phyloP scores from a whole-genome alignment of 768 basidiomycete species.

The Lentinula aciculospora region DNA sequence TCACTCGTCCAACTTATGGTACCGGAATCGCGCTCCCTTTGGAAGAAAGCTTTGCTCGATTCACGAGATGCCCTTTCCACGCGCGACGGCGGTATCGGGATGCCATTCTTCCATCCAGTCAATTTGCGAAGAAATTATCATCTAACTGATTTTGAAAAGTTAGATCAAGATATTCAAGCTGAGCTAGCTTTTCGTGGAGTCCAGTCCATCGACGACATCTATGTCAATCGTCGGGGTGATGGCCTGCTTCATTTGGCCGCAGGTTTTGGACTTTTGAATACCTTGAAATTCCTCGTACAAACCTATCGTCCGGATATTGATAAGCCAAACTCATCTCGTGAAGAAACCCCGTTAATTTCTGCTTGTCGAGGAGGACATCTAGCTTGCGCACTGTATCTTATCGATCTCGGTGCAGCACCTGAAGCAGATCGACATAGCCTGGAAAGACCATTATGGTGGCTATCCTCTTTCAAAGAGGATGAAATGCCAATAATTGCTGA shows the following conservation, averaged over 20 bases:
- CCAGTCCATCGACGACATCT: slow-evolving; percentile 9
- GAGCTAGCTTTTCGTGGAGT: slow-evolving; percentile 7
- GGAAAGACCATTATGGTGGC: slow-evolving; percentile 8
- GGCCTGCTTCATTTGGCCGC: slow-evolving; percentile 10
- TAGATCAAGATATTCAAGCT: slow-evolving; percentile 7
- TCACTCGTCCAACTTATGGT: neutral
- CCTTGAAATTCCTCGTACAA: slow-evolving; percentile 3
- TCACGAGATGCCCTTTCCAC: neutral
- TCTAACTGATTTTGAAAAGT: neutral
- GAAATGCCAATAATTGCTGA: neutral
- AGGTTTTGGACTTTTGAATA: neutral
- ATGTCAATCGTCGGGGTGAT: slow-evolving; percentile 9
- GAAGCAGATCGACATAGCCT: slow-evolving; percentile 2
- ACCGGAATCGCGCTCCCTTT: neutral
- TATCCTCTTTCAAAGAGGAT: slow-evolving; percentile 8
- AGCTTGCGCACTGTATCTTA: slow-evolving; percentile 6
- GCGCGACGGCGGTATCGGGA: slow-evolving; percentile 5
- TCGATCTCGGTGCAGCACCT: slow-evolving; percentile 6
- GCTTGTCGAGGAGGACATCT: slow-evolving; percentile 9
- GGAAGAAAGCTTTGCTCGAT: neutral
- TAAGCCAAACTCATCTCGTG: neutral
- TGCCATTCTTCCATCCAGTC: slow-evolving; percentile 2
- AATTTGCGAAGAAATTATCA: slow-evolving; percentile 3
- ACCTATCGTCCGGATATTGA: slow-evolving; percentile 7
- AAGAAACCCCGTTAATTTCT: slow-evolving; percentile 7